Conservation (phyloP, 305 asterid species). For the Ajuga reptans region DNA sequence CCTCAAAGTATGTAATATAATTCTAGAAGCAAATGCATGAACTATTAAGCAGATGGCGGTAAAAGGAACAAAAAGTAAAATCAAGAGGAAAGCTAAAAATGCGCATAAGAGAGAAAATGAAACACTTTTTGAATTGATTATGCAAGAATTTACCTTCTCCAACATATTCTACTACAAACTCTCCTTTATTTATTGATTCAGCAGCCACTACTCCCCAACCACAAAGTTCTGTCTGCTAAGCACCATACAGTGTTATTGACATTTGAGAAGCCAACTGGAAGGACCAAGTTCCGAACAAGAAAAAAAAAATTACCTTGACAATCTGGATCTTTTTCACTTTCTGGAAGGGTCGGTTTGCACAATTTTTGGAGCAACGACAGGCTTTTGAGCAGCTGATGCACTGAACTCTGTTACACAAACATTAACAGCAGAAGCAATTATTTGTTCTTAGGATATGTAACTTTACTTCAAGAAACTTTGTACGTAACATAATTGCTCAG, state of each 20-base stretch:
- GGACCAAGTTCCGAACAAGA: constrained; percentile 2
- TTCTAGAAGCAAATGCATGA: constrained; percentile 14
- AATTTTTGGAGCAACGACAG: constrained; percentile 69
- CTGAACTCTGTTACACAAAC: constrained; percentile 56
- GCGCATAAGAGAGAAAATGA: background rate
- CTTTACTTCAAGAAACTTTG: background rate
- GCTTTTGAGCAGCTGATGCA: constrained; percentile 91
- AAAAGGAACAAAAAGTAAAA: constrained; percentile 2
- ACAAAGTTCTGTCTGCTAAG: constrained; percentile 73
- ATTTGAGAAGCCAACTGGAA: background rate
- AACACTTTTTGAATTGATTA: background rate
- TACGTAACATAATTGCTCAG: background rate
- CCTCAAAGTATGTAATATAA: background rate
- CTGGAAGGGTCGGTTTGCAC: constrained; percentile 79
- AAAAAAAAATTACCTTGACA: constrained; percentile 53
- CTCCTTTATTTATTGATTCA: constrained; percentile 70
- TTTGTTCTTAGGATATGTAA: background rate
- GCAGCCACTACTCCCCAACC: constrained; percentile 98
- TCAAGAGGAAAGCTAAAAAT: background rate
- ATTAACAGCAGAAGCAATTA: constrained; percentile 15
- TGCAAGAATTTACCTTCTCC: constrained; percentile 73
- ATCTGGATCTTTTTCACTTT: constrained; percentile 60
- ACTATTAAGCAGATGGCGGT: constrained; percentile 8
- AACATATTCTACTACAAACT: constrained; percentile 75
- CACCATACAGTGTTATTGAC: constrained; percentile 25